Conservation (phyloP, 2,329 filamentous ascomycete species). For the Sporothrix pallida region DNA sequence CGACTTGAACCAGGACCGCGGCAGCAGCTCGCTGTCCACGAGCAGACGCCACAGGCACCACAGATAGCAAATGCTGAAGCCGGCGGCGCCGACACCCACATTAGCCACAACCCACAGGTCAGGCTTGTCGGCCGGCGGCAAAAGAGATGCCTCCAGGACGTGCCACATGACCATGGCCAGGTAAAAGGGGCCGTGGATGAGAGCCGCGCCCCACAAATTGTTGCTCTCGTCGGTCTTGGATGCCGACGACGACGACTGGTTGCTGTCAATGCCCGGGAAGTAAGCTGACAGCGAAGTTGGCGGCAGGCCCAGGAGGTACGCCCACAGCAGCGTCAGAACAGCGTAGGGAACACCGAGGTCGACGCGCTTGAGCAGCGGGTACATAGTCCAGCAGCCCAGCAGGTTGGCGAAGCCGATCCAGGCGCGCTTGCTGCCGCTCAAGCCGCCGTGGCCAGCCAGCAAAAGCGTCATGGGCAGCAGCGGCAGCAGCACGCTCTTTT, state of each 20-base stretch:
- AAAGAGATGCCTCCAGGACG: conserved; percentile 69
- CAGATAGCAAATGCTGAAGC: conserved; percentile 84
- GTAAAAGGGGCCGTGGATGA: conserved; percentile 80
- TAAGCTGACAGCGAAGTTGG: conserved; percentile 76
- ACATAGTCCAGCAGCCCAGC: conserved; percentile 90
- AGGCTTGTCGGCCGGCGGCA: conserved; percentile 76
- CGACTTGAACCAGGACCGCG: conserved; percentile 39
- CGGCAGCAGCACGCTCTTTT: conserved; percentile 94
- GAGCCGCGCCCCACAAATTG: conserved; percentile 59
- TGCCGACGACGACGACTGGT: neutral
- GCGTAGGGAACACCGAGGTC: conserved; percentile 83
- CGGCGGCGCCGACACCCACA: conserved; percentile 81
- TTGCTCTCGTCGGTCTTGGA: conserved; percentile 51
- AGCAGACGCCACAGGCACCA: conserved; percentile 82
- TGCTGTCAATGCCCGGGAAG: conserved; percentile 49
- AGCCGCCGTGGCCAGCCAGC: conserved; percentile 76
- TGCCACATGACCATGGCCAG: conserved; percentile 82
- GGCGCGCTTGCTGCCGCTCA: conserved; percentile 75
- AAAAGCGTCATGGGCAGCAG: conserved; percentile 92
- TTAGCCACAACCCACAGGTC: conserved; percentile 96
- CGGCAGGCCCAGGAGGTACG: conserved; percentile 85
- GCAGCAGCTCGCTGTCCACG: conserved; percentile 62
- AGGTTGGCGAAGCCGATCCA: conserved; percentile 98
- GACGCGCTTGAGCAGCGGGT: conserved; percentile 84
- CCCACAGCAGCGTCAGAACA: conserved; percentile 85